Evolutionary conservation across 805 yeast species (phyloP).

Genomic region (Wickerhamiella azymoides): DNA sequence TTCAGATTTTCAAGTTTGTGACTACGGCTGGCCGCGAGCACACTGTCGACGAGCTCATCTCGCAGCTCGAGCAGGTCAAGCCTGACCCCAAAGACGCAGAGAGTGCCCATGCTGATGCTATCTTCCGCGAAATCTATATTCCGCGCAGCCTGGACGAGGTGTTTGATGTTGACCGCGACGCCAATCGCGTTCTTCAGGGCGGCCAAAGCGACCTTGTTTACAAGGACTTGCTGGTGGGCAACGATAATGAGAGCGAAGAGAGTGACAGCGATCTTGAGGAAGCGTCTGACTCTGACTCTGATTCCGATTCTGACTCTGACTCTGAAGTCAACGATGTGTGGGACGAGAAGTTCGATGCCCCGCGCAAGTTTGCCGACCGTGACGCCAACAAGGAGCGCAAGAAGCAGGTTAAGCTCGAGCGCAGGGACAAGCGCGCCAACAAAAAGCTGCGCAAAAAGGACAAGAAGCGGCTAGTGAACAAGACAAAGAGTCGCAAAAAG

Average conservation of each 20-base stretch:
- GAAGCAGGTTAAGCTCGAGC: constrained; percentile 59
- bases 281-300: constrained; percentile 19
- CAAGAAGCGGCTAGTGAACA: constrained; percentile 61
- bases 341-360: constrained; percentile 37
- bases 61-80: constrained; percentile 18
- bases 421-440: constrained; percentile 63
- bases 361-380: constrained; percentile 69
- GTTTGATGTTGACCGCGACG: constrained; percentile 60
- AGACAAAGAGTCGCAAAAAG: constrained; percentile 26
- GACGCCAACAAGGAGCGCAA: constrained; percentile 65
- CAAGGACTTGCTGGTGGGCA: constrained; percentile 22
- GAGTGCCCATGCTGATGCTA: constrained; percentile 63
- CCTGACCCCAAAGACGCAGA: constrained; percentile 22
- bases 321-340: constrained; percentile 21
- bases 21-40: constrained; percentile 32
- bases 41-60: constrained; percentile 19
- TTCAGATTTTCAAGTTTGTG: constrained; percentile 66
- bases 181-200: constrained; percentile 25
- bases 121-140: constrained; percentile 73
- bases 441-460: constrained; percentile 65
- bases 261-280: constrained; percentile 23
- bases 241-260: constrained; percentile 24
- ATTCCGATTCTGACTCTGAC: constrained; percentile 24
- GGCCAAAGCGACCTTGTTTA: constrained; percentile 45
- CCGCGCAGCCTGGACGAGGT: constrained; percentile 46